Percentiles rank a stretch among this genome's conserved stretches.
phyloP scores from a whole-genome alignment of 1,284 basidiomycete genomes.

The Rhodotorula sp. region DNA sequence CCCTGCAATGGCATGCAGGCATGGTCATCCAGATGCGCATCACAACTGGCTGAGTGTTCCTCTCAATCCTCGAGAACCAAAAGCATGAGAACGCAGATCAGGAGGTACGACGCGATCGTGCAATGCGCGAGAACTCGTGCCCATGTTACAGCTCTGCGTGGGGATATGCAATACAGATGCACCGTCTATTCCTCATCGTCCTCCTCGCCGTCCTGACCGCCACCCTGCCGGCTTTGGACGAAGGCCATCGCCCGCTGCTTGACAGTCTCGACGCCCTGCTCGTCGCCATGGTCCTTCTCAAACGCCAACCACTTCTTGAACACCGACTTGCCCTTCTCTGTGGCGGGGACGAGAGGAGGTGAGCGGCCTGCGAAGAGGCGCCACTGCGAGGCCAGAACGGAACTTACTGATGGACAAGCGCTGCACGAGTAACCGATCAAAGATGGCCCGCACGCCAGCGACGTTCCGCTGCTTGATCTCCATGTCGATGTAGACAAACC shows the following conservation, averaged over 20 bases:
- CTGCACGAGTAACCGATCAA: constrained; percentile 73
- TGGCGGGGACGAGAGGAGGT: constrained; percentile 44
- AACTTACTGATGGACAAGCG: constrained; percentile 93
- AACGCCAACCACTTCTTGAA: constrained; percentile 98
- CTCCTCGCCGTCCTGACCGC: constrained; percentile 8
- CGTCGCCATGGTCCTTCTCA: constrained; percentile 82
- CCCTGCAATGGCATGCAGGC: too few relatives aligned
- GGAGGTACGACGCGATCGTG: too few relatives aligned
- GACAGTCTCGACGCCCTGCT: constrained; percentile 73
- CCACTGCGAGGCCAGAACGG: constrained; percentile 42
- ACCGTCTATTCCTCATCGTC: constrained; percentile 4
- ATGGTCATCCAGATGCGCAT: too few relatives aligned
- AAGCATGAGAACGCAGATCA: too few relatives aligned
- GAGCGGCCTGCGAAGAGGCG: background rate
- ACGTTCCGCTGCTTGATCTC: constrained; percentile 76
- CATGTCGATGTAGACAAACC: constrained; percentile 97
- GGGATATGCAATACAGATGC: too few relatives aligned
- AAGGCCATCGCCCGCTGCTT: constrained; percentile 56
- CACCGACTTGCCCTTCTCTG: constrained; percentile 60
- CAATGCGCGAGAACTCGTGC: too few relatives aligned
- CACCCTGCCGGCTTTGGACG: constrained; percentile 22
- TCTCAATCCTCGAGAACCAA: too few relatives aligned
- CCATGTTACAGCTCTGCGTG: too few relatives aligned
- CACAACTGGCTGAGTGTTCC: too few relatives aligned
- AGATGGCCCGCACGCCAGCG: constrained; percentile 72